Evolutionary conservation across 495 filamentous ascomycete genomes (phyloP).

Genomic region (Penicillium coffeae): DNA sequence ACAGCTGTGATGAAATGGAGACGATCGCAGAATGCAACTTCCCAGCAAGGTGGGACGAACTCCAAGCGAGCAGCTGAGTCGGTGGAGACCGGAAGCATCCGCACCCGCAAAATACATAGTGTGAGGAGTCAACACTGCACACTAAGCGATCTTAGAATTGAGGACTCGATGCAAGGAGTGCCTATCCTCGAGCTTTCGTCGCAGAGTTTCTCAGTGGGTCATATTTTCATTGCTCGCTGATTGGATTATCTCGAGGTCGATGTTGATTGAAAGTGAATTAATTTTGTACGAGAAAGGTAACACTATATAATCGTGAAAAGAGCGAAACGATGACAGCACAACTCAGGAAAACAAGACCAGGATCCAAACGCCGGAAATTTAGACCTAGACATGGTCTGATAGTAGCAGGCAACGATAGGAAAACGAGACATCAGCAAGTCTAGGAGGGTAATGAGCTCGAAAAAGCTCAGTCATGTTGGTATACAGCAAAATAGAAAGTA

Average conservation of each 20-base stretch:
- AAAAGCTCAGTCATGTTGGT: neutral
- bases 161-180: too few species aligned
- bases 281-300: neutral
- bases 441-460: slow-evolving; percentile 1
- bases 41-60: neutral
- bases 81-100: too few species aligned
- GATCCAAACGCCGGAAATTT: slow-evolving; percentile 9
- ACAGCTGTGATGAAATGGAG: neutral
- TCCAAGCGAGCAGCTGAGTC: too few species aligned
- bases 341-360: neutral
- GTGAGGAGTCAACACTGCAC: too few species aligned
- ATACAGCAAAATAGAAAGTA: slow-evolving; percentile 29
- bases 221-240: too few species aligned
- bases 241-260: too few species aligned
- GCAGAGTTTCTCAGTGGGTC: too few species aligned
- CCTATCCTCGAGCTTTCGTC: too few species aligned
- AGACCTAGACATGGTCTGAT: slow-evolving; percentile 1
- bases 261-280: neutral
- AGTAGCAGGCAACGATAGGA: neutral
- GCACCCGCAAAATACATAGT: too few species aligned
- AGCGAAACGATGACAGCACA: neutral
- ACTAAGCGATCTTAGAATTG: too few species aligned
- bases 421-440: neutral
- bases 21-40: neutral
- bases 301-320: neutral